A percentile compares a stretch with the other conserved stretches of the same genome.
These are phyloP conservation scores for Macrolepiota albuminosa DNA, from an alignment of 768 basidiomycete genomes.

Conservation along the genomic window DNA sequence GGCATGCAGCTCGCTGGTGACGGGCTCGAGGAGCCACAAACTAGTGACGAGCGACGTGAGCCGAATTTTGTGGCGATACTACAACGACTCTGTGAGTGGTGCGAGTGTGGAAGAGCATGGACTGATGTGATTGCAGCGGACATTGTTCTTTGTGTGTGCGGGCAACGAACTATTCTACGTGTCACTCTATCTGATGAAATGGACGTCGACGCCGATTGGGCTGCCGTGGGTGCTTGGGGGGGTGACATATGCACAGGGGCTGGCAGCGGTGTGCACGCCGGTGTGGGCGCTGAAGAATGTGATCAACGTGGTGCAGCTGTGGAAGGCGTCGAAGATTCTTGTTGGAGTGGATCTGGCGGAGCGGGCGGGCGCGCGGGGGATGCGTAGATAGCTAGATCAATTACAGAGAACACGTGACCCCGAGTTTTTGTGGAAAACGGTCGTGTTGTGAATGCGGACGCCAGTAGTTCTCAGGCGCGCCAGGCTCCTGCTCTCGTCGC, in stretches of 20 bases:
- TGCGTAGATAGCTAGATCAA: constrained; percentile 17
- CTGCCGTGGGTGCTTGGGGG: constrained; percentile 26
- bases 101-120: not conserved
- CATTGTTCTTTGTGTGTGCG: constrained; percentile 89
- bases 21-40: constrained; percentile 93
- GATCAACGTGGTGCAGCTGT: constrained; percentile 94
- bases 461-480: constrained; percentile 33
- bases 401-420: constrained; percentile 7
- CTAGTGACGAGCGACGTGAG: constrained; percentile 89
- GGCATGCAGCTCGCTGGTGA: constrained; percentile 78
- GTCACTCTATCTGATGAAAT: constrained; percentile 89
- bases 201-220: constrained; percentile 68
- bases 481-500: constrained; percentile 28
- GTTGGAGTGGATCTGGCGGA: constrained; percentile 93
- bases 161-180: constrained; percentile 97
- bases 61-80: constrained; percentile 87
- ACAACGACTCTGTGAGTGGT: constrained; percentile 80
- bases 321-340: constrained; percentile 95
- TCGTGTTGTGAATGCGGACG: constrained; percentile 29
- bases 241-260: constrained; percentile 72
- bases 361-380: constrained; percentile 59
- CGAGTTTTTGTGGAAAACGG: constrained; percentile 14
- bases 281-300: constrained; percentile 82
- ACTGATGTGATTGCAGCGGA: constrained; percentile 43
- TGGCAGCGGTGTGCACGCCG: constrained; percentile 59